A percentile compares a stretch with the other conserved stretches of the same genome.
These are phyloP conservation scores for Leptomonas seymouri DNA, from an alignment of 208 protist species.

Conservation along the genomic window DNA sequence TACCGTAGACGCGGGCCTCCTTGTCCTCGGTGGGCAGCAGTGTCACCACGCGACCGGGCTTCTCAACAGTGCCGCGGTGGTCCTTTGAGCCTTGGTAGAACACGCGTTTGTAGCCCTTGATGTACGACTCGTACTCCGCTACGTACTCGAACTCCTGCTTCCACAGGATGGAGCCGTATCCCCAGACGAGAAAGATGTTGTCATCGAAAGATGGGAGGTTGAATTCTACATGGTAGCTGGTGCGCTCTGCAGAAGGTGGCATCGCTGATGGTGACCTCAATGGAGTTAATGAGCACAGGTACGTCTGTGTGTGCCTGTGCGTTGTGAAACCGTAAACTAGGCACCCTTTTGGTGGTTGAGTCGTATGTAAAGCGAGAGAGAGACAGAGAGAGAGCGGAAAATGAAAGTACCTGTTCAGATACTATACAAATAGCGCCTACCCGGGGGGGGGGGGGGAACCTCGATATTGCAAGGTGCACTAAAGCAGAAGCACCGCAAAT, in stretches of 20 bases:
- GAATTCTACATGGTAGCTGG: constrained; percentile 34
- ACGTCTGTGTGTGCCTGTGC: not conserved
- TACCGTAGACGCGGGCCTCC: constrained; percentile 63
- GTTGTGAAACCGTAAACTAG: too few relatives aligned
- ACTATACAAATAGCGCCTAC: too few relatives aligned
- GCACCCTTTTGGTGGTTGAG: too few relatives aligned
- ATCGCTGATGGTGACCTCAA: not conserved
- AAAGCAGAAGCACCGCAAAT: too few relatives aligned
- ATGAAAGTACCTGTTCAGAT: too few relatives aligned
- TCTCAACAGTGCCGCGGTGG: constrained; percentile 68
- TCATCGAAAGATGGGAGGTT: constrained; percentile 55
- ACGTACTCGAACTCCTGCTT: constrained; percentile 87
- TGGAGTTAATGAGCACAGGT: not conserved
- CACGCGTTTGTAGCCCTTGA: constrained; percentile 66
- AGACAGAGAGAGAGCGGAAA: too few relatives aligned
- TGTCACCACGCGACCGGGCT: constrained; percentile 81
- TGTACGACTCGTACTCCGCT: constrained; percentile 59
- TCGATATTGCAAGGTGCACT: too few relatives aligned
- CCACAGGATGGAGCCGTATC: constrained; percentile 87
- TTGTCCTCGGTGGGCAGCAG: constrained; percentile 47
- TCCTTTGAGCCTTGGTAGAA: constrained; percentile 84
- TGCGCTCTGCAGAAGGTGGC: constrained; percentile 1
- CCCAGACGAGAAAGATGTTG: constrained; percentile 71
- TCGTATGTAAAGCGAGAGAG: too few relatives aligned
- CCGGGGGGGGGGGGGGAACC: too few relatives aligned